Evolutionary conservation across 208 protist genomes (phyloP).

Genomic region (Trypanosoma avium): DNA sequence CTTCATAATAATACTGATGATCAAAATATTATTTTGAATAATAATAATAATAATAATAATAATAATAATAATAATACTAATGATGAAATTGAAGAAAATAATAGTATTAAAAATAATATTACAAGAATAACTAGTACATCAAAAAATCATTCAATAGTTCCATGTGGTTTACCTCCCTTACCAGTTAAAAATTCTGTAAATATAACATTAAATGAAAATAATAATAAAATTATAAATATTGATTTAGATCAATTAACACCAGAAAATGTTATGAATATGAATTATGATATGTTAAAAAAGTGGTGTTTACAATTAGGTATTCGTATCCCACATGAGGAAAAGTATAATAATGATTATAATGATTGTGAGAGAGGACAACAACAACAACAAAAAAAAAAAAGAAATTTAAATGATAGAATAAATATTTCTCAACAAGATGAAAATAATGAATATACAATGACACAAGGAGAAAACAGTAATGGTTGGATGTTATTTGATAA

Average conservation of each 20-base stretch:
- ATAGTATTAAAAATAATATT: background rate
- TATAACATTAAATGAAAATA: background rate
- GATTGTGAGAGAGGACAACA: background rate
- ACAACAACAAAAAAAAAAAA: background rate
- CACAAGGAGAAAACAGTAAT: conserved; percentile 23
- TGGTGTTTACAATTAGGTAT: conserved; percentile 22
- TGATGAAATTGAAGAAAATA: background rate
- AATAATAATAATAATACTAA: too few relatives aligned
- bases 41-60: background rate
- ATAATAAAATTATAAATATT: background rate
- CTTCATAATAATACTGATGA: background rate
- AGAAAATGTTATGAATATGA: conserved; percentile 7
- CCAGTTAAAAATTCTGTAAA: background rate
- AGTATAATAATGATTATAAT: background rate
- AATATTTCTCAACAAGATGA: background rate
- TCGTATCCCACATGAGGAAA: background rate
- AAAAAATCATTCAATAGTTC: background rate
- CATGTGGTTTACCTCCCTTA: conserved; percentile 11
- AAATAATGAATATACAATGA: background rate
- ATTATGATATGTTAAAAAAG: conserved; percentile 8
- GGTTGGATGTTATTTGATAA: conserved; percentile 19
- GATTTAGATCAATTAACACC: background rate
- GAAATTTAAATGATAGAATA: background rate
- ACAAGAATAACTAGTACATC: background rate
- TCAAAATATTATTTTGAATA: background rate